Evolutionary conservation across 2,329 filamentous ascomycete species (phyloP), one percentile per base, ranked within the genome.

Genomic region (Capronia americana): DNA sequence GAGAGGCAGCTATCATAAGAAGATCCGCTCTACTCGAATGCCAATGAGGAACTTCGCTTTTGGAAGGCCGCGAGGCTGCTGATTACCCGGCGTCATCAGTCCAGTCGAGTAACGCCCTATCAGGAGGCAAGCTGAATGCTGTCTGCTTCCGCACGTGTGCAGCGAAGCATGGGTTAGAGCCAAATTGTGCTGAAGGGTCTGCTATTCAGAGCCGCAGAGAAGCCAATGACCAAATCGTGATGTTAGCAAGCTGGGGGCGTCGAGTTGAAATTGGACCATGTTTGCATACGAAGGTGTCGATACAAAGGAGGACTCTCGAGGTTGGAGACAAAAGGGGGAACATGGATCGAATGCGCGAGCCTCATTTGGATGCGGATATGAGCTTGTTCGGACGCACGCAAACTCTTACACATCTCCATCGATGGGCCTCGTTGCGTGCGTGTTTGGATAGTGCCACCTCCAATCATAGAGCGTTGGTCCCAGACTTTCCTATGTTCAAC

Each of bases 11-110:
- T 32, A 46, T 20, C 44, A 32, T 41, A 59, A 17, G 41, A 38
- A 34, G 12, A 5, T 2, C 2, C 44, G n/a, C 20, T 50, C 57
- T 1, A 10, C 57, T 17, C 26, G n/a, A 12, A 59, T 59, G 41
- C 57, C 57, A 7, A 20, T 59, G 44, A 46, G 23, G 58, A 54
- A 32, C 2, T 54, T 54, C 24, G 28, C 11, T 14, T 24, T 51
- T 23, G 48, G 48, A 11, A 28, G 48, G 4, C 17, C 38, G 5
- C 38, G 38, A 44, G 38, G 38, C 38, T 44, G 38, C 6, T 44
- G 38, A 44, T 6, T 44, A n/a, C 14, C 6, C 38, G 38, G 17
- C 14, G 17, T n/a, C 38, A n/a, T n/a, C 17, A 7, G 14, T 8
- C 6, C 17, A n/a, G 6, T 44, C 14, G 38, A 41, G 38, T n/a